Evolutionary conservation across 495 filamentous ascomycete species (phyloP).

Genomic region (Neurospora sp.): DNA sequence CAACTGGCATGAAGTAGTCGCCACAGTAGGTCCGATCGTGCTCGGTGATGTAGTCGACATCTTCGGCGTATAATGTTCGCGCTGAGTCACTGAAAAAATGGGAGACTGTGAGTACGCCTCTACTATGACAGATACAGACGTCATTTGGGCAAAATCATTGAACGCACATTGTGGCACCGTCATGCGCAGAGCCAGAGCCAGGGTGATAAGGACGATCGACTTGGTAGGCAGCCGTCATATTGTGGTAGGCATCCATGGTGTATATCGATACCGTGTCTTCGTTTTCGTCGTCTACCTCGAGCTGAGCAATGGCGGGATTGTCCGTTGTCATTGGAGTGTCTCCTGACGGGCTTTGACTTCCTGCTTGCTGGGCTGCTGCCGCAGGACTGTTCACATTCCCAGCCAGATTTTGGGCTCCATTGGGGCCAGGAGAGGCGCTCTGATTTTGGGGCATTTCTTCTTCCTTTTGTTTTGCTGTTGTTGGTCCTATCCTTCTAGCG

Average conservation of each 20-base stretch:
- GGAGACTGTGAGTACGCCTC: constrained; percentile 1
- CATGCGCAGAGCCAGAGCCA: constrained; percentile 7
- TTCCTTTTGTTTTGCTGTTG: not conserved
- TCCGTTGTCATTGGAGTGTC: not conserved
- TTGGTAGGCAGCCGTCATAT: constrained; percentile 15
- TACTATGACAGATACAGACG: not conserved
- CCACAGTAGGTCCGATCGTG: constrained; percentile 60
- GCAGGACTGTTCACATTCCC: not conserved
- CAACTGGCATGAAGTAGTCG: constrained; percentile 67
- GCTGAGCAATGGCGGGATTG: not conserved
- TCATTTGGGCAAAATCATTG: not conserved
- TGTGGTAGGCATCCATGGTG: constrained; percentile 25
- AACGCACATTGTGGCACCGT: constrained; percentile 38
- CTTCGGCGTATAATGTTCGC: constrained; percentile 46
- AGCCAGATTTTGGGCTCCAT: not conserved
- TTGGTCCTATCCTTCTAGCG: constrained; percentile 2
- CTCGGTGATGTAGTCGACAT: constrained; percentile 47
- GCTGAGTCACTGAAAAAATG: constrained; percentile 36
- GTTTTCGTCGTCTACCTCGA: constrained; percentile 5
- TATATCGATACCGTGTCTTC: constrained; percentile 13
- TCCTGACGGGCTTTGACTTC: not conserved
- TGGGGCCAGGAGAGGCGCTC: not conserved
- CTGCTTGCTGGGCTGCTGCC: not conserved
- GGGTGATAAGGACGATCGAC: constrained; percentile 15
- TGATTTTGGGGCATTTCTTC: not conserved